Conservation (phyloP, 768 basidiomycete species). For the Lactarius pseudohatsudake region DNA sequence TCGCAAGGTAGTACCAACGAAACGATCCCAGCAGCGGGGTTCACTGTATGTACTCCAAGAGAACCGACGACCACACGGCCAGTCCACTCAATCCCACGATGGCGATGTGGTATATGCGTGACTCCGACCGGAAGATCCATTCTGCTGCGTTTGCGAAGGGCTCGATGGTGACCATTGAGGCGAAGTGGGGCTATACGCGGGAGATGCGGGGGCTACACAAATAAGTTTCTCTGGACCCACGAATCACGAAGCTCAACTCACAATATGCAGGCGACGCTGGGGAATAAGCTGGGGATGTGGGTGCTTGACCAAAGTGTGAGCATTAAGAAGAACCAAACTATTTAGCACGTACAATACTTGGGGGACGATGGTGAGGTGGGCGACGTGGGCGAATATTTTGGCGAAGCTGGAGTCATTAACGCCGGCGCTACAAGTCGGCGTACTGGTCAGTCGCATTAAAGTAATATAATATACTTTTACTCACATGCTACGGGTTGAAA, state of each 20-base stretch:
- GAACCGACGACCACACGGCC: neutral
- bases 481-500: conserved; percentile 54
- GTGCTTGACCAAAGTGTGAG: conserved; percentile 49
- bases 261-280: conserved; percentile 85
- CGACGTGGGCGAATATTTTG: conserved; percentile 91
- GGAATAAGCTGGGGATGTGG: conserved; percentile 85
- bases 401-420: conserved; percentile 86
- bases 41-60: neutral
- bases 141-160: conserved; percentile 53
- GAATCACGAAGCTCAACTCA: conserved; percentile 40
- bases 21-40: conserved; percentile 11
- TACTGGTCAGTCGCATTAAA: conserved; percentile 21
- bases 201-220: conserved; percentile 71
- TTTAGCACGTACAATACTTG: conserved; percentile 71
- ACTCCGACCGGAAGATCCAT: conserved; percentile 39
- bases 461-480: conserved; percentile 33
- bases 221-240: conserved; percentile 15
- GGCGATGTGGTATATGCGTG: conserved; percentile 50
- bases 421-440: conserved; percentile 56
- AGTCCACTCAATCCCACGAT: conserved; percentile 46
- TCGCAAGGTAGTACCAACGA: conserved; percentile 9
- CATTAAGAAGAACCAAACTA: neutral
- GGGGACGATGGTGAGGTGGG: conserved; percentile 93
- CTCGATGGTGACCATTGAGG: conserved; percentile 83
- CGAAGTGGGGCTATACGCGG: conserved; percentile 83